These are phyloP conservation scores for Prototheca wickerhamii DNA, from an alignment of 163 green algal species.

Conservation along the genomic window DNA sequence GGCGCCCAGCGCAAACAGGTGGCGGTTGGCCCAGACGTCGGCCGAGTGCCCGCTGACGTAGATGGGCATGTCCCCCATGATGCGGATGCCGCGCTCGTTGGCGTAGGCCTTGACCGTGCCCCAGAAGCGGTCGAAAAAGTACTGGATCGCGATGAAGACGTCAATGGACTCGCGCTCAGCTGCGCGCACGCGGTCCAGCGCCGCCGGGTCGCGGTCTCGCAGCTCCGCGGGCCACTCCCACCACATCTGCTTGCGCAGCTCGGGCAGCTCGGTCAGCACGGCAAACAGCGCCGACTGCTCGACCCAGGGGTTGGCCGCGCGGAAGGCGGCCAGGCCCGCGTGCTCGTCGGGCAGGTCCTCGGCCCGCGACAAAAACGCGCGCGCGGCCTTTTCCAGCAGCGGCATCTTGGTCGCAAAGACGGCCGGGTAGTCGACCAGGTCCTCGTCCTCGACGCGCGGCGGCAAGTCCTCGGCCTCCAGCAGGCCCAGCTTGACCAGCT, in stretches of 20 bases:
- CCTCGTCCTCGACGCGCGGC: no score
- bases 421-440: slow-evolving; percentile 25
- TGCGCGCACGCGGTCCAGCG: slow-evolving; percentile 32
- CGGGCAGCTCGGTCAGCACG: slow-evolving; percentile 48
- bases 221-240: slow-evolving; percentile 81
- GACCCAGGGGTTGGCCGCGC: slow-evolving; percentile 65
- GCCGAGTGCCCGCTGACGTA: slow-evolving; percentile 91
- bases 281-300: slow-evolving; percentile 80
- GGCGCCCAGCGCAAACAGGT: slow-evolving; percentile 78
- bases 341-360: slow-evolving; percentile 40
- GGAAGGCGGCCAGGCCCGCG: slow-evolving; percentile 44
- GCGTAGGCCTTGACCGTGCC: slow-evolving; percentile 76
- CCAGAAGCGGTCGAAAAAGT: slow-evolving; percentile 95
- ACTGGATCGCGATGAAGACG: slow-evolving; percentile 85
- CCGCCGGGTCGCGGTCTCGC: slow-evolving; percentile 37
- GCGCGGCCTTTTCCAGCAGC: slow-evolving; percentile 68
- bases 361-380: slow-evolving; percentile 38
- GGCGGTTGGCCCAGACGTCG: slow-evolving; percentile 90
- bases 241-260: slow-evolving; percentile 58
- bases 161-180: slow-evolving; percentile 58
- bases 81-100: slow-evolving; percentile 67
- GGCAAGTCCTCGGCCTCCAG: slow-evolving; percentile 55
- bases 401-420: slow-evolving; percentile 45
- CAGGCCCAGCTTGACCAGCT: slow-evolving; percentile 76
- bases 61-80: slow-evolving; percentile 98